A percentile compares a stretch with the other conserved stretches of the same genome.
Conservation (phyloP, 192 early-diverging fungal genomes). For the Coemansia sp. region DNA sequence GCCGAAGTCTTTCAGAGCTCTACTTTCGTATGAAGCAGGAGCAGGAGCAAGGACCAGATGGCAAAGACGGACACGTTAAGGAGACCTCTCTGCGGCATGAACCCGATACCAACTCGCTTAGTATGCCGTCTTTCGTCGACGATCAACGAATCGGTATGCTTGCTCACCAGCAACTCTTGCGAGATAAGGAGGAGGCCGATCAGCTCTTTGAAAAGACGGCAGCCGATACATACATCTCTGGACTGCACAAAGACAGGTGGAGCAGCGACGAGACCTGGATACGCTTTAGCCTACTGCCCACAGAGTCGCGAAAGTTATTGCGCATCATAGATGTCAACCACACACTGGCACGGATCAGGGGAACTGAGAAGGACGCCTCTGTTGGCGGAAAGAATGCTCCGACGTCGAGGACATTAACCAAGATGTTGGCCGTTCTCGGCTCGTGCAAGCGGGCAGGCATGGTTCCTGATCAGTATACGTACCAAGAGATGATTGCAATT, state of each 20-base stretch:
- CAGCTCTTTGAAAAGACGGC: conserved; percentile 1
- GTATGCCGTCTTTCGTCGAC: neutral
- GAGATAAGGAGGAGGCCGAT: neutral
- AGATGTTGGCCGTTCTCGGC: conserved; percentile 34
- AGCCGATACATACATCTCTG: conserved; percentile 14
- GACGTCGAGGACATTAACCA: conserved; percentile 20
- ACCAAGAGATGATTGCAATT: conserved; percentile 47
- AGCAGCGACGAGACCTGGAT: conserved; percentile 35
- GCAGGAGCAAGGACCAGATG: neutral
- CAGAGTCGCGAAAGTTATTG: conserved; percentile 14
- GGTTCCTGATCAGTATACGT: conserved; percentile 38
- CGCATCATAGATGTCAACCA: conserved; percentile 43
- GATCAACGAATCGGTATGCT: neutral
- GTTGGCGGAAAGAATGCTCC: neutral
- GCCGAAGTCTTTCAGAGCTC: conserved; percentile 32
- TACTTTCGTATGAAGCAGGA: conserved; percentile 17
- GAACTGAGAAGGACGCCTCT: neutral
- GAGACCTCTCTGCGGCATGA: neutral
- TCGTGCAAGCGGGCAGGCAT: conserved; percentile 13
- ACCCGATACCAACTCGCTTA: neutral
- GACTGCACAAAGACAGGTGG: conserved; percentile 35
- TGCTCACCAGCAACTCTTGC: neutral
- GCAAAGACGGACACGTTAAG: conserved; percentile 8
- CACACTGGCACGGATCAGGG: conserved; percentile 33
- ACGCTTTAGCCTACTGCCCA: conserved; percentile 24